These are phyloP conservation scores for Alopecurus myosuroides DNA, from an alignment of 176 grass and related monocot species.

Conservation along the genomic window DNA sequence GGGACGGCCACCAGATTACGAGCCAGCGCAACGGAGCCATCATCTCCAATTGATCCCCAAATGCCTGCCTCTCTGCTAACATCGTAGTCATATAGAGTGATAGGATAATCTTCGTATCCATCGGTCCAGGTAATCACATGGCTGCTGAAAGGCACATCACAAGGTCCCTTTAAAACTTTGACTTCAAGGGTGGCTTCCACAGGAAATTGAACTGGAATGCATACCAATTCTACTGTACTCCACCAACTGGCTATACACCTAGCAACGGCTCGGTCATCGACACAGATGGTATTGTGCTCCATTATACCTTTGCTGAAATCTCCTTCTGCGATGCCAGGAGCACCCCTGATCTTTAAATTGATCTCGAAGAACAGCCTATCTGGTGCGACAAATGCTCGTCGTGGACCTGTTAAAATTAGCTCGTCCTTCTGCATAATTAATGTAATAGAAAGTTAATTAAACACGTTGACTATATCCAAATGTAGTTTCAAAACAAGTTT, in stretches of 20 bases:
- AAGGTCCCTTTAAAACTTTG: not conserved
- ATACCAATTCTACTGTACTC: not conserved
- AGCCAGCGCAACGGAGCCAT: not conserved
- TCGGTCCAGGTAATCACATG: not conserved
- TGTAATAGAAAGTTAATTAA: not conserved
- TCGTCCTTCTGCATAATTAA: not conserved
- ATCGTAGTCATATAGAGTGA: not conserved
- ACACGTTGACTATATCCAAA: not conserved
- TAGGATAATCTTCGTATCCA: not conserved
- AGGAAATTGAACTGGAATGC: not conserved
- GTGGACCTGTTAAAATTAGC: not conserved
- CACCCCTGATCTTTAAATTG: not conserved
- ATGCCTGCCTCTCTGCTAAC: not conserved
- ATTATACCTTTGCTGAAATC: not conserved
- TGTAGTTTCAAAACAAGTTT: not conserved
- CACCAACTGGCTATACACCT: not conserved
- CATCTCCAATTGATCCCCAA: not conserved
- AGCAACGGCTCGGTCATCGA: not conserved
- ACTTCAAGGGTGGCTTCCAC: not conserved
- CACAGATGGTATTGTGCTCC: not conserved
- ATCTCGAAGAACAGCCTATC: not conserved
- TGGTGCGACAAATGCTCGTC: not conserved
- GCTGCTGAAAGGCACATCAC: not conserved
- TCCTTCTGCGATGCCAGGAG: not conserved
- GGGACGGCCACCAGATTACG: not conserved